phyloP scores from a whole-genome alignment of 176 grass and related monocot genomes.

The Oryza coarctata region DNA sequence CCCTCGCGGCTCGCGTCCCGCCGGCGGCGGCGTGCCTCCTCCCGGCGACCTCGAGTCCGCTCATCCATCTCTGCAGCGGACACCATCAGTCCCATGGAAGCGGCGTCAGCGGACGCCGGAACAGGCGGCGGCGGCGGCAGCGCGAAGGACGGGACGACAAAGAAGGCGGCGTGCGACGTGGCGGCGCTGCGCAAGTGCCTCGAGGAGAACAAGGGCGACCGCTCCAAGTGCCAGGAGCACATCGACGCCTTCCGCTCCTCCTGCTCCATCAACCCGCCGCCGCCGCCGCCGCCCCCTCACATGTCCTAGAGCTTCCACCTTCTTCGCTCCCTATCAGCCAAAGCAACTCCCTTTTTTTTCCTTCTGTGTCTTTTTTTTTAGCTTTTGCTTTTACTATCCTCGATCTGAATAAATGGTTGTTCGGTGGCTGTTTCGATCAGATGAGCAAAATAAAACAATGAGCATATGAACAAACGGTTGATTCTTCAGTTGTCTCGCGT shows the following conservation, averaged over 20 bases:
- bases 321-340: not conserved
- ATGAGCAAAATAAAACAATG: not conserved
- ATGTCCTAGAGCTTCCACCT: not conserved
- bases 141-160: not conserved
- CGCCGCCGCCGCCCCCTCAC: not conserved
- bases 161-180: constrained; percentile 57
- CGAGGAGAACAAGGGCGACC: constrained; percentile 81
- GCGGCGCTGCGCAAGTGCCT: constrained; percentile 76
- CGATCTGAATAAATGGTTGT: not conserved
- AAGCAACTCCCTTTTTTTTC: not conserved
- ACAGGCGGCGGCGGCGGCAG: not conserved
- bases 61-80: not conserved
- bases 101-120: too few species aligned
- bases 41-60: not conserved
- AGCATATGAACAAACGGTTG: not conserved
- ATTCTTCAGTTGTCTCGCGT: not conserved
- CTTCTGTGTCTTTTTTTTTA: not conserved
- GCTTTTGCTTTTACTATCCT: not conserved
- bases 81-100: not conserved
- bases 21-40: not conserved
- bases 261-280: constrained; percentile 50
- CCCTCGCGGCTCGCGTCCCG: too few species aligned
- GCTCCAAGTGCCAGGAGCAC: constrained; percentile 73
- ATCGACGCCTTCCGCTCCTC: constrained; percentile 86
- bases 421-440: not conserved